Base-by-base conservation (phyloP, 139 green algal genomes). In the Closterium sp. region DNA sequence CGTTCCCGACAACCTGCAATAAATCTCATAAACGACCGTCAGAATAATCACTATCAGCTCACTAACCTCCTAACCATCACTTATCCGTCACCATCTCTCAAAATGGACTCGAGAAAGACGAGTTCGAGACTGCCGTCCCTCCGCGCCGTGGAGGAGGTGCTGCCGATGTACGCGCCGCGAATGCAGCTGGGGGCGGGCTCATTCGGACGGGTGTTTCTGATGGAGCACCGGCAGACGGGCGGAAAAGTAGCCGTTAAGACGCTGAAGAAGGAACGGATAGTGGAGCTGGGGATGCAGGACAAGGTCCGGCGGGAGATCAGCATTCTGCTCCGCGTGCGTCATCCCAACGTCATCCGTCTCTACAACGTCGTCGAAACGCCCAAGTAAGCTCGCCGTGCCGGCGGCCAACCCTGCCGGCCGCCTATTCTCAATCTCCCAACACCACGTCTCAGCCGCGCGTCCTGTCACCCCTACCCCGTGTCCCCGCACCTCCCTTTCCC, bases 251-350 rank as follows among this genome's bases (percentile, higher is more conserved):
- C 91, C 7, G 89, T 92, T 6, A 94, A 94, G 91, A 90, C 89
- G 30, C 91, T 94, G 89, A 94, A 93, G 34, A 93, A 93, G 88
- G 91, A 94, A 28, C 27, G 89, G 27, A 93, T 94, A n/a, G 29
- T 90, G 89, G 89, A 94, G 91, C 32, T 50, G 62, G 70, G 73
- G n/a, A 90, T 93, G 91, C 30, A 94, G 31, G 89, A 89, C n/a
- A 93, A 90, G 89, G 88, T 94, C 0, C 62, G 90, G 19, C 85
- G 91, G 19, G 91, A 94, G 89, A 93, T 94, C 89, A 27, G 50
- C 88, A 62, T 94, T 29, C 70, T 94, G 4, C 70, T 62, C 1
- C 88, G 45, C 24, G 31, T 94, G n/a, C 70, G 30, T 19, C 91
- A 94, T 30, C 91, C 91, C 34, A 94, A 94, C 42, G 50, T 94